Evolutionary conservation across 352 stramenopile genomes (phyloP).

Genomic region (Globisporangium heterothallicum): DNA sequence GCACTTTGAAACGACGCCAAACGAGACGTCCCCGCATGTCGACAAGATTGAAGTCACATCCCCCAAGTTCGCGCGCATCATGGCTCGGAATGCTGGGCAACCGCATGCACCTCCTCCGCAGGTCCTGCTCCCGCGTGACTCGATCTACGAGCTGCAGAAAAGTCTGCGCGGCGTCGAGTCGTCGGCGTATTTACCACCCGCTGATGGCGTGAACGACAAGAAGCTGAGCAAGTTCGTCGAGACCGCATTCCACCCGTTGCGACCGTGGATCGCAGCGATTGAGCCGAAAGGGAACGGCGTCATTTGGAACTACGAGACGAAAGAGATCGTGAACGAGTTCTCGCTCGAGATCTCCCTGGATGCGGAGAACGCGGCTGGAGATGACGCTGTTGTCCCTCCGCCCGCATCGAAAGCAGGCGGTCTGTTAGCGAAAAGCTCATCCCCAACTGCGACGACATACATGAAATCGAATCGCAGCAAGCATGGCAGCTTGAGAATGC

Average conservation of each 20-base stretch:
- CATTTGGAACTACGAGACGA: constrained; percentile 74
- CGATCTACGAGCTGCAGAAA: constrained; percentile 57
- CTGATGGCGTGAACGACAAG: constrained; percentile 60
- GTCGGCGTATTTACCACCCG: constrained; percentile 32
- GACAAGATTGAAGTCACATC: too few species aligned
- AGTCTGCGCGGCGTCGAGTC: constrained; percentile 49
- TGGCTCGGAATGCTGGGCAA: not conserved
- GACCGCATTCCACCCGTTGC: constrained; percentile 52
- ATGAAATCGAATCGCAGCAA: constrained; percentile 44
- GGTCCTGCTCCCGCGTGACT: constrained; percentile 27
- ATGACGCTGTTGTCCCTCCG: constrained; percentile 7
- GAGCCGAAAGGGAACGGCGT: constrained; percentile 53
- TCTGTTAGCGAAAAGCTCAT: constrained; percentile 35
- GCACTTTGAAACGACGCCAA: not conserved
- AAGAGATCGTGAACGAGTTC: constrained; percentile 57
- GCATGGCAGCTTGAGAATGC: constrained; percentile 37
- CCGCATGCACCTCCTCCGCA: too few species aligned
- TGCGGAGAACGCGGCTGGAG: constrained; percentile 19
- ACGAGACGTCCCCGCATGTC: too few species aligned
- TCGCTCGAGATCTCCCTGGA: constrained; percentile 52
- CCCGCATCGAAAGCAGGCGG: constrained; percentile 11
- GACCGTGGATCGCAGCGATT: constrained; percentile 62
- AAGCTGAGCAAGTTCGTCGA: constrained; percentile 64
- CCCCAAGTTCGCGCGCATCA: too few species aligned
- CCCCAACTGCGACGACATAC: constrained; percentile 42